phyloP scores from a whole-genome alignment of 768 basidiomycete genomes.

The Russula sp. region DNA sequence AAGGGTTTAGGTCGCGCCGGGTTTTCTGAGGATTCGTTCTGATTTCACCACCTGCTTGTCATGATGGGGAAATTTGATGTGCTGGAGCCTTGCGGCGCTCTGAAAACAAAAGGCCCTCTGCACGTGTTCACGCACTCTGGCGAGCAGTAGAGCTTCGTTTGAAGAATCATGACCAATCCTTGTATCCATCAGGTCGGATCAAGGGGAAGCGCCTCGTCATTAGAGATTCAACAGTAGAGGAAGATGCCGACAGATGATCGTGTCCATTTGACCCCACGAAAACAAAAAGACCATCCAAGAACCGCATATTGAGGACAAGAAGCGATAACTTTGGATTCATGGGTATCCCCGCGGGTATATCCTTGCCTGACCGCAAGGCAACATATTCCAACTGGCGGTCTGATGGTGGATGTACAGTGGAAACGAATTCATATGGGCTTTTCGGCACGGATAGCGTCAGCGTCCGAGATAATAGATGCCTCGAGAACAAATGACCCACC shows the following conservation, averaged over 20 bases:
- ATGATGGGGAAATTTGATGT: constrained; percentile 28
- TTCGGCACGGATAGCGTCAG: constrained; percentile 17
- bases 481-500: constrained; percentile 14
- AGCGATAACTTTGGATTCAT: constrained; percentile 16
- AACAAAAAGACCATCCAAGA: constrained; percentile 27
- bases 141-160: constrained; percentile 16
- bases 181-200: constrained; percentile 23
- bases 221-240: constrained; percentile 20
- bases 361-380: constrained; percentile 13
- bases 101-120: constrained; percentile 18
- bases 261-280: constrained; percentile 26
- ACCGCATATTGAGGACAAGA: constrained; percentile 20
- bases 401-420: constrained; percentile 17
- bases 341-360: constrained; percentile 29
- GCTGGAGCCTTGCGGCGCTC: constrained; percentile 29
- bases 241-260: constrained; percentile 27
- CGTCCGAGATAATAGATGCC: constrained; percentile 17
- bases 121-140: constrained; percentile 23
- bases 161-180: constrained; percentile 25
- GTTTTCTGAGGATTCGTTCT: constrained; percentile 23
- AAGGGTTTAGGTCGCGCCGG: constrained; percentile 25
- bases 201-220: constrained; percentile 23
- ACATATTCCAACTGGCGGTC: constrained; percentile 19
- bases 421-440: constrained; percentile 14
- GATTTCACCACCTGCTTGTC: constrained; percentile 23